Evolutionary conservation across 345 rosid species (phyloP), one percentile per base, ranked within the genome.

Genomic region (Orychophragmus violaceus): DNA sequence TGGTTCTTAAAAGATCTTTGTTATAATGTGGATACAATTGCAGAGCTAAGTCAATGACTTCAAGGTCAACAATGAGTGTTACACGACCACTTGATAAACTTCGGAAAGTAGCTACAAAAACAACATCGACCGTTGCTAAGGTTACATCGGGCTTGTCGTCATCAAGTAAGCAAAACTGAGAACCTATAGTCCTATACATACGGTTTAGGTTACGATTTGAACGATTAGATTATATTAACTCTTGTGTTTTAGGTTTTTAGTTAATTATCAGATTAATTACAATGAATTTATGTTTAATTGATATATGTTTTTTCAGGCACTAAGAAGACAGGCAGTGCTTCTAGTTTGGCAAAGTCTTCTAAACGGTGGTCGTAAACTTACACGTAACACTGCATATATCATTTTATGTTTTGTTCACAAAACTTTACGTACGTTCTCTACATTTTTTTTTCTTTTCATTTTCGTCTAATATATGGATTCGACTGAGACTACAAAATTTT

Each of bases 301-400:
- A n/a, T 73, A 45, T 45, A 23, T n/a, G n/a, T n/a, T 24, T 12
- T 74, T 68, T 36, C 81, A 90, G 90, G 80, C 66, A 30, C 59
- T 32, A 81, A 66, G 77, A 81, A 61, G 71, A 59, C 85, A 10
- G 30, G 59, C 19, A 71, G 59, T 28, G 44, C 64, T 69, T 60
- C 84, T 13, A 62, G 74, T 63, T 11, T 69, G 6, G 32, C 56
- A 48, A 87, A 80, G 75, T 71, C 87, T 48, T 69, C 82, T 7
- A 79, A 66, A 62, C 65, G 81, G 59, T 82, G 83, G 84, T 72
- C 70, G 60, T 84, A 79, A 80, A 32, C 52, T 53, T 52, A 66
- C 53, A 65, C 72, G 58, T 42, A 59, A 66, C 68, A 52, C 25
- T 66, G 67, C 67, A 44, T 45, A 18, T 66, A 50, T n/a, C 67